Base-by-base conservation (phyloP, 768 basidiomycete genomes). In the Cystobasidium onofrii region DNA sequence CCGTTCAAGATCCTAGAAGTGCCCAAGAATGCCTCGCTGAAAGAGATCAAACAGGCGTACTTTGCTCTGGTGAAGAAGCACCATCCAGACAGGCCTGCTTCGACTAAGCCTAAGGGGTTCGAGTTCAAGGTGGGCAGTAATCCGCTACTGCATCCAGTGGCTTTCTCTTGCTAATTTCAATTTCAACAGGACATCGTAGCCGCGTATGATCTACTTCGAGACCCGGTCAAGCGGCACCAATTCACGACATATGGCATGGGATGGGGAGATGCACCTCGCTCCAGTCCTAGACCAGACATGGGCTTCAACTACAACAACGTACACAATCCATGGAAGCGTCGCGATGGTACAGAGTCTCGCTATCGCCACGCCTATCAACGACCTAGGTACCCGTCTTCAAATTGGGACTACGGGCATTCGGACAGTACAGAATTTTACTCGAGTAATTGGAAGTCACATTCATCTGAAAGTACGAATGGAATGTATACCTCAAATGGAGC, bases 281-380 rank as follows among this genome's bases (percentile, higher is more conserved):
- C 33, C 17, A 67, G 65, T 29, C 39, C 31, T 33, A 9, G 55
- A 15, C 55, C 69, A 34, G 69, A 71, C 55, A 34, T 36, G 17
- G 69, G 69, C 31, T 71, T 71, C 69, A 71, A 71, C 36, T 71
- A 57, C 25, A 33, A 71, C 9, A 71, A 71, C 54, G 55, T 71
- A 27, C 69, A 71, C 36, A 71, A 71, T 31, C 69, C 69, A 17
- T 71, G 69, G 69, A 36, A 52, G 13, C 31, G 36, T 10, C 63
- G 63, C 36, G 55, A 60, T 36, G 36, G 25, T 2, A 60, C 33
- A 23, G n/a, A 36, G 20, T 36, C 50, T 4, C 27, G 55, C 7
- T 34, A 55, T 55, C 29, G 43, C 17, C 54, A 71, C 29, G 7
- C 69, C 3, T 55, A 71, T 54, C 50, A 71, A 36, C 9, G 69